A percentile compares a stretch with the other conserved stretches of the same genome.
Evolutionary conservation across 768 basidiomycete species (phyloP).

Genomic region (Lepiota brunneoincarnata): DNA sequence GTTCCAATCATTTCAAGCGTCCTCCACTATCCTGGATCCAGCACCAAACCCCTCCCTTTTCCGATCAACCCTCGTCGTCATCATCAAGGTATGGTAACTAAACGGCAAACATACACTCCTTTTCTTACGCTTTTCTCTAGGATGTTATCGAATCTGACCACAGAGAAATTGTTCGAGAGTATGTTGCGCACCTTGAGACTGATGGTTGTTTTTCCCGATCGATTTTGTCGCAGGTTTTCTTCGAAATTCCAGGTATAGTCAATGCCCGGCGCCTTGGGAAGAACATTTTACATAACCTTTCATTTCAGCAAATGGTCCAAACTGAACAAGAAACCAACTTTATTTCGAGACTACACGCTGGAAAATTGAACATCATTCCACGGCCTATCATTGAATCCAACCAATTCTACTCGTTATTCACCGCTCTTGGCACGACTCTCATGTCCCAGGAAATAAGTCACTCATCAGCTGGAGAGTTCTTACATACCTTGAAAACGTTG

Average conservation of each 20-base stretch:
- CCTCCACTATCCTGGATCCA: conserved; percentile 55
- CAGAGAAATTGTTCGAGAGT: conserved; percentile 58
- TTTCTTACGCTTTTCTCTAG: conserved; percentile 32
- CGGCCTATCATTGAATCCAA: conserved; percentile 68
- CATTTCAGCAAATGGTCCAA: conserved; percentile 53
- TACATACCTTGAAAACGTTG: conserved; percentile 55
- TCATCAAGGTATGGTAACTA: conserved; percentile 57
- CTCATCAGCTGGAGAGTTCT: conserved; percentile 55
- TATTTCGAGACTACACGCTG: conserved; percentile 56
- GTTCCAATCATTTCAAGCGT: conserved; percentile 61
- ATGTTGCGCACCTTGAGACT: too few relatives aligned
- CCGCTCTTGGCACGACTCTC: conserved; percentile 43
- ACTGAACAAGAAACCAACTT: conserved; percentile 62
- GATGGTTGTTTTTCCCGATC: not conserved
- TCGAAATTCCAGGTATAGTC: conserved; percentile 41
- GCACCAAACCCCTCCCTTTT: conserved; percentile 56
- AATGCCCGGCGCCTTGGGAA: too few relatives aligned
- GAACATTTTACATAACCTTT: too few relatives aligned
- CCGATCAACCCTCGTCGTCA: conserved; percentile 55
- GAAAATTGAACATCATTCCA: conserved; percentile 54
- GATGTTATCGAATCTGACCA: conserved; percentile 65
- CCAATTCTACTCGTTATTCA: conserved; percentile 58
- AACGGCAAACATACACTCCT: not conserved
- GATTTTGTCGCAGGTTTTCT: conserved; percentile 45
- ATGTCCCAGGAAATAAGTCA: conserved; percentile 42